phyloP scores from a whole-genome alignment of 495 filamentous ascomycete genomes.

The Massariosphaeria phaeospora region DNA sequence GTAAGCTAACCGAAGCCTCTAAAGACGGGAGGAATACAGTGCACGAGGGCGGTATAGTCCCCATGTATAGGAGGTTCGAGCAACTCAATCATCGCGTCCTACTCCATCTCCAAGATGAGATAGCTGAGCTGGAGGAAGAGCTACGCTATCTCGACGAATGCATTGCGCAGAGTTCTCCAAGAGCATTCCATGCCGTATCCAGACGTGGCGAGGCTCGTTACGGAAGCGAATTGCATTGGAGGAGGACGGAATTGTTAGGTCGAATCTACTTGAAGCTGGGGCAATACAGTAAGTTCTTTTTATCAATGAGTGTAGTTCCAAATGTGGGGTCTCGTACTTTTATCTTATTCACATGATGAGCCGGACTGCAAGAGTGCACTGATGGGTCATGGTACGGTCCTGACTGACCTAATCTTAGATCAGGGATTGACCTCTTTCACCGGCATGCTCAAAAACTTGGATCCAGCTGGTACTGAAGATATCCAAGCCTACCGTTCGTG shows the following conservation, averaged over 20 bases:
- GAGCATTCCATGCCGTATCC: slow-evolving; percentile 56
- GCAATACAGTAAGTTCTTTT: slow-evolving; percentile 70
- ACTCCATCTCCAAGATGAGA: slow-evolving; percentile 81
- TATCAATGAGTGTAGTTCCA: too few species aligned
- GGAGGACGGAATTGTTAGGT: slow-evolving; percentile 64
- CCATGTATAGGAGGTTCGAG: slow-evolving; percentile 82
- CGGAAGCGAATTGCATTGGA: slow-evolving; percentile 65
- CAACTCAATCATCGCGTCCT: slow-evolving; percentile 78
- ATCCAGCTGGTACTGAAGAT: slow-evolving; percentile 52
- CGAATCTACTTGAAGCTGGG: slow-evolving; percentile 68
- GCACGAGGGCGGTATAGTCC: slow-evolving; percentile 46
- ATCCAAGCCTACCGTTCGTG: slow-evolving; percentile 62
- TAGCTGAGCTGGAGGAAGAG: slow-evolving; percentile 72
- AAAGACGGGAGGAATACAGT: neutral
- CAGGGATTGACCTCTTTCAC: slow-evolving; percentile 62
- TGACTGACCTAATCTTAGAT: slow-evolving; percentile 45
- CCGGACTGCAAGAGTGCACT: neutral
- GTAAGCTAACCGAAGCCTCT: slow-evolving; percentile 48
- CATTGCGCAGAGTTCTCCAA: slow-evolving; percentile 52
- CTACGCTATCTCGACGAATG: slow-evolving; percentile 65
- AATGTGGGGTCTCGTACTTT: too few species aligned
- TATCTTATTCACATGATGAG: too few species aligned
- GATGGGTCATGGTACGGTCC: neutral
- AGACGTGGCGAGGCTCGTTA: slow-evolving; percentile 61
- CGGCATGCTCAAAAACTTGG: slow-evolving; percentile 53